Percentiles rank a stretch among this genome's conserved stretches.
These are phyloP conservation scores for Cadophora gregata DNA, from an alignment of 2,329 filamentous ascomycete genomes.

Conservation along the genomic window DNA sequence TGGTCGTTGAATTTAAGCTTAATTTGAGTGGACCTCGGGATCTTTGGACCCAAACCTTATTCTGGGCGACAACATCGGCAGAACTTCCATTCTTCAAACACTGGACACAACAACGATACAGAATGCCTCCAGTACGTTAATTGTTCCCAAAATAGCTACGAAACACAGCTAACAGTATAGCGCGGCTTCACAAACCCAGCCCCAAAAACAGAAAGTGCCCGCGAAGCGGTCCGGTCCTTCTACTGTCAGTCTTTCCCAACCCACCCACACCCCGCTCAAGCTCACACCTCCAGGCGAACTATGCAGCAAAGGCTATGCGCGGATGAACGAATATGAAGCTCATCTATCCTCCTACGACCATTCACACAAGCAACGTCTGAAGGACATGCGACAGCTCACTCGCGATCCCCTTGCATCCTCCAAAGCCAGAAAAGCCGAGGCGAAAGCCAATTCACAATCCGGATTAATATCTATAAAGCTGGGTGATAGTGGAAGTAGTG, in stretches of 20 bases:
- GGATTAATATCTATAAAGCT: conserved; percentile 73
- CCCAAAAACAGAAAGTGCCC: conserved; percentile 65
- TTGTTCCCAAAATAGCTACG: not conserved
- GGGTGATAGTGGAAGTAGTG: conserved; percentile 45
- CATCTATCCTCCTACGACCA: conserved; percentile 96
- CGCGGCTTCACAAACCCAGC: conserved; percentile 54
- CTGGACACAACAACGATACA: conserved; percentile 29
- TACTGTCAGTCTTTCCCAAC: conserved; percentile 59
- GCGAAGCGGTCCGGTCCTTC: conserved; percentile 80
- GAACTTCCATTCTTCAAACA: not conserved
- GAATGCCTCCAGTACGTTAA: conserved; percentile 61
- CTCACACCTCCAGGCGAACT: conserved; percentile 60
- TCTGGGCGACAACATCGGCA: not conserved
- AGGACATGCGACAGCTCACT: conserved; percentile 86
- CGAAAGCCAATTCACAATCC: conserved; percentile 65
- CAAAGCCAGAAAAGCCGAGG: conserved; percentile 72
- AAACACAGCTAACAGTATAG: conserved; percentile 40
- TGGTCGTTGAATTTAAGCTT: conserved; percentile 32
- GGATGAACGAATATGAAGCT: conserved; percentile 95
- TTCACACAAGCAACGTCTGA: conserved; percentile 87
- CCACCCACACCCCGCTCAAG: conserved; percentile 4
- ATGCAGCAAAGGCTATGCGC: conserved; percentile 92
- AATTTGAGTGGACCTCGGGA: conserved; percentile 17
- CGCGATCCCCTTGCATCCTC: conserved; percentile 70
- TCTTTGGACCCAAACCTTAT: conserved; percentile 39